Percentiles rank a stretch among this genome's conserved stretches.
Conservation (phyloP, 176 grass and related monocot genomes). For the Zoysia pacifica region DNA sequence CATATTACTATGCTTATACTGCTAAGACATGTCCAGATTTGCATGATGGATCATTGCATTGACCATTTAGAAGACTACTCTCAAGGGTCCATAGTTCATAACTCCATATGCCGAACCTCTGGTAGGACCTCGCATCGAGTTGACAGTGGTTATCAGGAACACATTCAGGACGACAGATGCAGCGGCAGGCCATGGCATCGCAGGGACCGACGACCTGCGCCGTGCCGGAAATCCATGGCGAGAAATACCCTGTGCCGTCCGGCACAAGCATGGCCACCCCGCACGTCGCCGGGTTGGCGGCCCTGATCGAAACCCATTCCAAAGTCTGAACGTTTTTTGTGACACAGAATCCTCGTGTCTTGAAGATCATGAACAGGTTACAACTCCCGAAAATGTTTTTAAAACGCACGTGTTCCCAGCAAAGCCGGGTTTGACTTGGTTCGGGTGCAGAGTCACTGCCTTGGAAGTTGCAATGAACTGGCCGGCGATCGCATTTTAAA, state of each 20-base stretch:
- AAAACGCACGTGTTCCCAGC: no score
- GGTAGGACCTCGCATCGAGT: slow-evolving; percentile 67
- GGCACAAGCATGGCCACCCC: slow-evolving; percentile 83
- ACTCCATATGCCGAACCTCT: slow-evolving; percentile 75
- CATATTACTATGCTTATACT: slow-evolving; percentile 14
- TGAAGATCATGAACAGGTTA: no score
- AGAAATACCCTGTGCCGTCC: slow-evolving; percentile 54
- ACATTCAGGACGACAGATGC: slow-evolving; percentile 84
- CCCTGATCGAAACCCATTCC: no score
- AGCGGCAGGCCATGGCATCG: slow-evolving; percentile 97
- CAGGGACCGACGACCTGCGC: slow-evolving; percentile 61
- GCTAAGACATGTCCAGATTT: slow-evolving; percentile 50
- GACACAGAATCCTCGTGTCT: no score
- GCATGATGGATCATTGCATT: slow-evolving; percentile 48
- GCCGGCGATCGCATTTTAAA: no score
- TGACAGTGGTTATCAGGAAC: slow-evolving; percentile 80
- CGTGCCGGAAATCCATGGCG: slow-evolving; percentile 44
- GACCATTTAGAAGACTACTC: slow-evolving; percentile 57
- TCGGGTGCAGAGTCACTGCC: no score
- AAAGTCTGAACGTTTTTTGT: no score
- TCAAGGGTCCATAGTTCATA: background rate
- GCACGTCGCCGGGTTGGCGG: slow-evolving; percentile 64
- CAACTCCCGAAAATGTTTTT: no score
- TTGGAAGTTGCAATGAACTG: no score
- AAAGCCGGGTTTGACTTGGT: no score